Base-by-base conservation (phyloP, 805 yeast species). In the Schizosaccharomyces pombe region DNA sequence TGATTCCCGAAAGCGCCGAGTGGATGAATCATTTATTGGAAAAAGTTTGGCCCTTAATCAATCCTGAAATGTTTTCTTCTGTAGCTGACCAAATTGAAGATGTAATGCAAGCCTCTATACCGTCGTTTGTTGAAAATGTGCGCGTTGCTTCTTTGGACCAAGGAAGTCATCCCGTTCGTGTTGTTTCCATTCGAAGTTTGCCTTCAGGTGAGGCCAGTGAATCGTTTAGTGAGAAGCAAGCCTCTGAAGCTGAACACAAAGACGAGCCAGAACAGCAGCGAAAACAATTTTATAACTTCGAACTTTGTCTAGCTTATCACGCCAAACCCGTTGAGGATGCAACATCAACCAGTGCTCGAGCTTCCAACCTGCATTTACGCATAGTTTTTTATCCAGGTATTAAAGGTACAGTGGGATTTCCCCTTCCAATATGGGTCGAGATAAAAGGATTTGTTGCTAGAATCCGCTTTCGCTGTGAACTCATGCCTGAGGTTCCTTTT, bases 31-130 rank as follows among this genome's bases (percentile, higher is more conserved):
- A 32, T 19, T 12, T 52, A 4, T n/a, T 52, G 22, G 47, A 24
- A 33, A n/a, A 34, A 19, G n/a, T 37, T n/a, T 52, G 40, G 30
- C 8, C 14, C 16, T 31, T 52, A 19, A 33, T 52, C 8, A 34
- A 52, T 19, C 54, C 54, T 5, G 54, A 52, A 34, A 11, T 52
- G 19, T 52, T 52, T 26, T 28, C 32, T n/a, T 52, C 54, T 4
- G 2, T 34, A 6, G 16, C 47, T n/a, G 54, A 52, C 19, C 43
- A 26, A 32, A 34, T 52, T 19, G 54, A 52, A 33, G 54, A 52
- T 33, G 47, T 52, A 28, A 52, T 52, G 54, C 47, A 52, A 37
- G 54, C 54, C 47, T 34, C 47, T 9, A 28, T 52, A 6, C 54
- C 54, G 14, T 34, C 54, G n/a, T 26, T 52, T 14, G 34, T 52